Conservation (phyloP, 75 land plant genomes). For the Cupressus sempervirens region DNA sequence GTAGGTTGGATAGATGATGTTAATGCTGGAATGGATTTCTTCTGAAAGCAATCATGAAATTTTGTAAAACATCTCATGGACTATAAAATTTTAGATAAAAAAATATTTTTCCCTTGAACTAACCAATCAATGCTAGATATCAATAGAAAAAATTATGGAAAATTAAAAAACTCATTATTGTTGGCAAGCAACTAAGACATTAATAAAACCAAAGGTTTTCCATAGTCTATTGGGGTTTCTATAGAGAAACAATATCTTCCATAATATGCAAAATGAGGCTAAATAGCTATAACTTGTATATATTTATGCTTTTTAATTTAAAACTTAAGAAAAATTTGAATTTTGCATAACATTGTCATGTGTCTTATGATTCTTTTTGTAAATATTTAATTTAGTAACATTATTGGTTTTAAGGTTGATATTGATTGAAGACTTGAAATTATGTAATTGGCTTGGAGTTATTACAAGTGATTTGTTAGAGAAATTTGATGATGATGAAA, state of each 20-base stretch:
- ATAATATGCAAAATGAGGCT: not conserved
- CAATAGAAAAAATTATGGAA: not conserved
- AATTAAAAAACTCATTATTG: not conserved
- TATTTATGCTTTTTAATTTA: no score
- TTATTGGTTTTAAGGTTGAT: no score
- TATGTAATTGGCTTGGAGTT: no score
- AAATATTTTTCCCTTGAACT: not conserved
- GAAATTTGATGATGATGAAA: no score
- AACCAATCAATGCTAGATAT: not conserved
- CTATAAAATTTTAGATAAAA: not conserved
- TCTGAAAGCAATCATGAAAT: conserved; percentile 95
- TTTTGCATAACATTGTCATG: no score
- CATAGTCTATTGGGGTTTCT: not conserved
- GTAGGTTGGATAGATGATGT: conserved; percentile 77
- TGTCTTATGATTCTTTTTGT: no score
- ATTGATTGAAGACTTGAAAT: no score
- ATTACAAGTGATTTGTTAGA: no score
- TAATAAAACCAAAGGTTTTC: not conserved
- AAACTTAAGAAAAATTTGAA: no score
- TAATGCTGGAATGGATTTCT: conserved; percentile 79
- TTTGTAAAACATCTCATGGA: conserved; percentile 36
- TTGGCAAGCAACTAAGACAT: not conserved
- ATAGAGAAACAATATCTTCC: not conserved
- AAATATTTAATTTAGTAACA: no score
- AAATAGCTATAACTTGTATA: not conserved